Evolutionary conservation across 2,329 filamentous ascomycete species (phyloP).

Genomic region (Colletotrichum godetiae): DNA sequence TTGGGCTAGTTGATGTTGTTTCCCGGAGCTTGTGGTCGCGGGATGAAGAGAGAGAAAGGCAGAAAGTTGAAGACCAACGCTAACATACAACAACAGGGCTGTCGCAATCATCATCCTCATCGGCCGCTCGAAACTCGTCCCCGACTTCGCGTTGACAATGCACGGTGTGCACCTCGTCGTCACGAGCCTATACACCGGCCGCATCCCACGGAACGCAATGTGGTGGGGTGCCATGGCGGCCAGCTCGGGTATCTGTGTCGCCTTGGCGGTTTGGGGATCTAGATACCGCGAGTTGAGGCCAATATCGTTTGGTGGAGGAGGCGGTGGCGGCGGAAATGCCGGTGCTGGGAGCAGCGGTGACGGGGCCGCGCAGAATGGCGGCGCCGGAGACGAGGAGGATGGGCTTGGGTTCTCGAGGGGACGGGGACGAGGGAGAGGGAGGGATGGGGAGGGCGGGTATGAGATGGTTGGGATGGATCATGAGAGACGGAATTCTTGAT

Average conservation of each 20-base stretch:
- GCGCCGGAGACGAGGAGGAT: slow-evolving; percentile 49
- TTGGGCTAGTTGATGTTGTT: not conserved
- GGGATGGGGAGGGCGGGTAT: slow-evolving; percentile 69
- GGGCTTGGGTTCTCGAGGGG: slow-evolving; percentile 64
- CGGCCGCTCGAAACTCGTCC: slow-evolving; percentile 90
- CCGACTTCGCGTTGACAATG: slow-evolving; percentile 91
- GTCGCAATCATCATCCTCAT: slow-evolving; percentile 87
- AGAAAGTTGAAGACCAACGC: not conserved
- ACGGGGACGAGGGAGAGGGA: slow-evolving; percentile 61
- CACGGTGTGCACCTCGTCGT: slow-evolving; percentile 85
- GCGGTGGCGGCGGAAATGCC: slow-evolving; percentile 33
- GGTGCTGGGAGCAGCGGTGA: slow-evolving; percentile 38
- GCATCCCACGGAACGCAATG: slow-evolving; percentile 79
- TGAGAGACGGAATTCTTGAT: slow-evolving; percentile 39
- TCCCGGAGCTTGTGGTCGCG: too few relatives aligned
- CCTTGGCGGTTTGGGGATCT: slow-evolving; percentile 88
- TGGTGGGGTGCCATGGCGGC: slow-evolving; percentile 80
- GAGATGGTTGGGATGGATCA: slow-evolving; percentile 71
- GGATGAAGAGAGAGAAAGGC: not conserved
- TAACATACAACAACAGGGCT: slow-evolving; percentile 58
- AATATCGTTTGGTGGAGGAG: slow-evolving; percentile 83
- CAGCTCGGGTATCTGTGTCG: slow-evolving; percentile 59
- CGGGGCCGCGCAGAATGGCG: slow-evolving; percentile 38
- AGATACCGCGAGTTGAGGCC: slow-evolving; percentile 90
- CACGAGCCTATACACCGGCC: slow-evolving; percentile 81